These are phyloP conservation scores for Wickerhamiella vanderwaltii DNA, from an alignment of 805 yeast species.

Conservation along the genomic window DNA sequence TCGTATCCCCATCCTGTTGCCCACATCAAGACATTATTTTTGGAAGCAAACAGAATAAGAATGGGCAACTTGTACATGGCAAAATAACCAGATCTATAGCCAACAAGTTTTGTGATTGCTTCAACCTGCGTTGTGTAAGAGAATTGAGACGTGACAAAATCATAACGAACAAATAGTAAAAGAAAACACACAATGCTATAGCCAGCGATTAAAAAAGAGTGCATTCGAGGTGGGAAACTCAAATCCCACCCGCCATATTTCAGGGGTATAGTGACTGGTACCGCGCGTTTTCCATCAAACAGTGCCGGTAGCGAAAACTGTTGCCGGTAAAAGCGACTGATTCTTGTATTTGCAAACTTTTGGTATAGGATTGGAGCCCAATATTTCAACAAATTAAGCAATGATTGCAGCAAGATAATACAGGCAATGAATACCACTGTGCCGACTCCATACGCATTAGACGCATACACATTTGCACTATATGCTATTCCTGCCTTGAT, in stretches of 20 bases:
- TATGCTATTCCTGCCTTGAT: conserved; percentile 11
- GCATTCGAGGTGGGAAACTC: conserved; percentile 32
- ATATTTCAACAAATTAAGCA: conserved; percentile 11
- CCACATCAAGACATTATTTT: conserved; percentile 53
- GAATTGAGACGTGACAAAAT: conserved; percentile 9
- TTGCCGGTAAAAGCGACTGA: not conserved
- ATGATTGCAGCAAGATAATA: conserved; percentile 10
- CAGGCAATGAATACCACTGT: conserved; percentile 10
- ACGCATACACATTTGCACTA: conserved; percentile 10
- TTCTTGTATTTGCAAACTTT: not conserved
- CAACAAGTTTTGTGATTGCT: conserved; percentile 27
- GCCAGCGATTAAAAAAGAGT: conserved; percentile 28
- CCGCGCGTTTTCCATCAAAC: conserved; percentile 6
- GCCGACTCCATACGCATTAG: conserved; percentile 12
- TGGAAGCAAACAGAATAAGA: conserved; percentile 44
- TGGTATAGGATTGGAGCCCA: conserved; percentile 1
- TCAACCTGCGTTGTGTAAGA: conserved; percentile 29
- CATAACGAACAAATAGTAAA: conserved; percentile 9
- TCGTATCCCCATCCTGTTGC: conserved; percentile 49
- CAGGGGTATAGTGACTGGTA: conserved; percentile 3
- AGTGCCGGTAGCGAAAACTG: conserved; percentile 22
- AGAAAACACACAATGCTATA: conserved; percentile 22
- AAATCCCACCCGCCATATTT: conserved; percentile 10
- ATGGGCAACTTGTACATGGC: conserved; percentile 26
- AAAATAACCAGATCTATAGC: conserved; percentile 28